A percentile compares a stretch with the other conserved stretches of the same genome.
Conservation (phyloP, 2,329 filamentous ascomycete species). For the Fulvia fulva region DNA sequence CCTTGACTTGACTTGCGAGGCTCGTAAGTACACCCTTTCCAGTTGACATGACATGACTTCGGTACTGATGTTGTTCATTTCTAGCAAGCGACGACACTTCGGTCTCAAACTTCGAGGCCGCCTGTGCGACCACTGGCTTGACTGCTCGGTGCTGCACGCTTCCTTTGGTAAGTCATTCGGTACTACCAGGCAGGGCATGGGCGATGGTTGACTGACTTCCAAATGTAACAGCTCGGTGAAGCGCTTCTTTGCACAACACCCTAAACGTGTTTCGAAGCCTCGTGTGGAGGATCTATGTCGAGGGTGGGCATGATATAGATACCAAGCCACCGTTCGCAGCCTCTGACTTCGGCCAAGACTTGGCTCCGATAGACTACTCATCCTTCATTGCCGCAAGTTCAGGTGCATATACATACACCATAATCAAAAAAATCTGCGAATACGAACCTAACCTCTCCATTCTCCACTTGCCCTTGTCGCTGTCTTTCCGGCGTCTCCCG, state of each 20-base stretch:
- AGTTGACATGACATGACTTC: no score
- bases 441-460: no score
- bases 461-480: no score
- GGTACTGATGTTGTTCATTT: neutral
- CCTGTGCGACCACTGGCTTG: conserved; percentile 8
- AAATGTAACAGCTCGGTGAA: conserved; percentile 6
- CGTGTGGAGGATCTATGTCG: neutral
- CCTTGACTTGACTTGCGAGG: conserved; percentile 9
- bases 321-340: neutral
- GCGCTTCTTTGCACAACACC: conserved; percentile 14
- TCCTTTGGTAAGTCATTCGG: conserved; percentile 8
- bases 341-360: no score
- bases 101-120: conserved; percentile 6
- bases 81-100: conserved; percentile 5
- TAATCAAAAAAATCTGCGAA: no score
- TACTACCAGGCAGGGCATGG: no score
- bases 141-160: conserved; percentile 17
- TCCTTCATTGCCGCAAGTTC: no score
- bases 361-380: no score
- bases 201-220: neutral
- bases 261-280: neutral
- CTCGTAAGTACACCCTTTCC: conserved; percentile 7
- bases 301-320: neutral
- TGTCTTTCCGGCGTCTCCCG: no score
- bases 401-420: no score